These are phyloP conservation scores for Eimeria falciformis DNA, from an alignment of 169 alveolate genomes.

Conservation along the genomic window DNA sequence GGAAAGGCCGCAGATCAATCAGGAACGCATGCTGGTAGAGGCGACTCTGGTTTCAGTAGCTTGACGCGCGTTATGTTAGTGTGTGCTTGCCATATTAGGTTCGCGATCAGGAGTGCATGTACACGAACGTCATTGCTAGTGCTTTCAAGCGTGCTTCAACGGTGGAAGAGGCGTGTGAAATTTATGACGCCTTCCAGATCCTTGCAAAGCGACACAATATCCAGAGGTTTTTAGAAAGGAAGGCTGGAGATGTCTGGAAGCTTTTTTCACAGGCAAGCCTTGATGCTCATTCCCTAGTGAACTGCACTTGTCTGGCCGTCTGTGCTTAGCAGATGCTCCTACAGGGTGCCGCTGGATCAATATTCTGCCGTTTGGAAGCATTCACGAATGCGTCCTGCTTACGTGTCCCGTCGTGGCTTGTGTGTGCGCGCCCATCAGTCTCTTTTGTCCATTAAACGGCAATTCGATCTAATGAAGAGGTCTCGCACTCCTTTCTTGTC, in stretches of 20 bases:
- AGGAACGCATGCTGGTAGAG: too few species aligned
- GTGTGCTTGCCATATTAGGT: constrained; percentile 77
- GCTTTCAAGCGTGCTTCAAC: constrained; percentile 92
- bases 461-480: constrained; percentile 37
- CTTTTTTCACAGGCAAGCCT: constrained; percentile 85
- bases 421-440: constrained; percentile 15
- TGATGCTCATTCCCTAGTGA: too few species aligned
- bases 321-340: too few species aligned
- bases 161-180: constrained; percentile 86
- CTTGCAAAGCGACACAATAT: constrained; percentile 91
- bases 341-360: too few species aligned
- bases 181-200: constrained; percentile 91
- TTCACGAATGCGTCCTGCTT: background rate
- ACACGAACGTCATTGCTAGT: constrained; percentile 87
- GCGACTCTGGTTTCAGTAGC: too few species aligned
- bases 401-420: background rate
- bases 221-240: constrained; percentile 90
- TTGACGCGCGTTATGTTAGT: too few species aligned
- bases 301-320: too few species aligned
- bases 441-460: constrained; percentile 46
- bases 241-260: constrained; percentile 89
- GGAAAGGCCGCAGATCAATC: too few species aligned
- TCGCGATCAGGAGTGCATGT: constrained; percentile 91
- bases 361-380: too few species aligned
- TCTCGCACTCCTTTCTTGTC: constrained; percentile 48